Base-by-base conservation (phyloP, 768 basidiomycete genomes). In the Austroboletus eburneus region DNA sequence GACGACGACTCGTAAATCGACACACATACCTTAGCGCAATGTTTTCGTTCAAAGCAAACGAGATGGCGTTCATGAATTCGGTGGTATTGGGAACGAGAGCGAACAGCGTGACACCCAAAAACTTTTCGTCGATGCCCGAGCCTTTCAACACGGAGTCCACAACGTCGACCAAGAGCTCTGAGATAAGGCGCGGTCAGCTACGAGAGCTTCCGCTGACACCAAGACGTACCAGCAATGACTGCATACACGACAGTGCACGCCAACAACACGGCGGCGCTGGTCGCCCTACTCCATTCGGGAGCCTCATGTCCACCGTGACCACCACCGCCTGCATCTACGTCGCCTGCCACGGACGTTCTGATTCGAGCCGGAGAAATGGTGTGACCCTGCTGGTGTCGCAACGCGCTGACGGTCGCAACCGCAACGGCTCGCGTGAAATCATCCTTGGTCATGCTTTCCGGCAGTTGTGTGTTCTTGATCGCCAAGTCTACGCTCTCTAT, bases 41-140 rank as follows among this genome's bases (percentile, higher is more conserved):
- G 63, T 98, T 98, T 6, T 87, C 95, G 60, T 96, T 90, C 51
- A 99, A 68, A 22, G 96, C 94, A 62, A 99, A 99, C 3, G 93
- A 95, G 50, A 98, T 93, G 41, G 96, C 96, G 62, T 97, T 98
- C 92, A 96, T 96, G 66, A 99, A 98, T 68, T 99, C 96, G 2
- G 96, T 98, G 4, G 94, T 96, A 62, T 99, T 99, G 4, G 96
- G 96, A 1, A 98, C 94, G 25, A 99, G 79, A 8, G 96, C 96
- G 61, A 99, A 98, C 9, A 99, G 76, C 0, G 93, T 97, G 51
- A 99, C 77, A 42, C 96, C 96, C 24, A 99, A 78, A 75, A 98
- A 94, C 64, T 99, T 99, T 63, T 98, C 96, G 47, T 96, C 90
- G 23, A 98, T 91, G 2, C 91, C 91, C 0, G 91, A 92, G 20